Conservation (phyloP, 352 stramenopile genomes). For the Phytophthora pistaciae region DNA sequence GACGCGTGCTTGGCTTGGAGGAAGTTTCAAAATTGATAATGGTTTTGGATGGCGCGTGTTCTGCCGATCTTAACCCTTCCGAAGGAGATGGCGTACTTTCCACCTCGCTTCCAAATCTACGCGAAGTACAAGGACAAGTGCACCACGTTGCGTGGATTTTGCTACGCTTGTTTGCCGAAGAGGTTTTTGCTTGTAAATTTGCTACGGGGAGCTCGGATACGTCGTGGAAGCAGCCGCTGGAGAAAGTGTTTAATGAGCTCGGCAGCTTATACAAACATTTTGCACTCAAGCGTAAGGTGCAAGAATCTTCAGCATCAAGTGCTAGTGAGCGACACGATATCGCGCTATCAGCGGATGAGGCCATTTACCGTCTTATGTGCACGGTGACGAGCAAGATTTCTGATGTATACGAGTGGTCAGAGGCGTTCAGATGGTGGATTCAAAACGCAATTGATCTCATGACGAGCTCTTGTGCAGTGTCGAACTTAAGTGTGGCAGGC, state of each 20-base stretch:
- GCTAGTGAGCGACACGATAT: background rate
- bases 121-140: slow-evolving; percentile 24
- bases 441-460: slow-evolving; percentile 29
- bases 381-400: slow-evolving; percentile 18
- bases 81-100: background rate
- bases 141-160: slow-evolving; percentile 37
- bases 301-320: background rate
- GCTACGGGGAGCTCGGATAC: background rate
- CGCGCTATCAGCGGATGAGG: slow-evolving; percentile 13
- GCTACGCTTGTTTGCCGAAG: slow-evolving; percentile 34
- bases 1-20: slow-evolving; percentile 23
- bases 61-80: background rate
- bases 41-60: slow-evolving; percentile 4
- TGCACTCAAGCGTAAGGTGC: slow-evolving; percentile 9
- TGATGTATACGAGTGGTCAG: slow-evolving; percentile 22
- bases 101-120: background rate
- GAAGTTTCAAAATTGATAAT: slow-evolving; percentile 28
- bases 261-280: slow-evolving; percentile 32
- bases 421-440: slow-evolving; percentile 38
- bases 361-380: slow-evolving; percentile 34
- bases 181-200: slow-evolving; percentile 16
- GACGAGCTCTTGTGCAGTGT: background rate
- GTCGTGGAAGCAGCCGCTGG: slow-evolving; percentile 15
- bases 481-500: slow-evolving; percentile 24
- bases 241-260: slow-evolving; percentile 25